These are phyloP conservation scores for Brassica rapa DNA, from an alignment of 345 rosid species.

Conservation along the genomic window DNA sequence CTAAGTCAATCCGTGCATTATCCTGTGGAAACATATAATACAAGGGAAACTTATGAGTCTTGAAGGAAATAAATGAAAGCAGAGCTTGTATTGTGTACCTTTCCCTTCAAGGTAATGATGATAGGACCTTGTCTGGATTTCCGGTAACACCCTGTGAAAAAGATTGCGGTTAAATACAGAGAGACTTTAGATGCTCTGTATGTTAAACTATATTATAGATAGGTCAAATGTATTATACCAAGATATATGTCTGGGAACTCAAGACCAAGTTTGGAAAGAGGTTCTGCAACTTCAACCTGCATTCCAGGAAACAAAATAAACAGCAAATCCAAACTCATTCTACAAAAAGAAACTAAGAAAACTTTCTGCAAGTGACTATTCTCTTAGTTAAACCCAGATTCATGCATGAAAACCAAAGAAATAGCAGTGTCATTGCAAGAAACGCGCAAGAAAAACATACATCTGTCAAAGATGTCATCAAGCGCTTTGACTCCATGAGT, in stretches of 20 bases:
- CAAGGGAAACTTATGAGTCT: neutral
- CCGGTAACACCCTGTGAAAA: constrained; percentile 66
- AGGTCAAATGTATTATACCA: constrained; percentile 48
- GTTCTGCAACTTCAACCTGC: constrained; percentile 86
- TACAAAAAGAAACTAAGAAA: neutral
- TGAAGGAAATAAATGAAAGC: neutral
- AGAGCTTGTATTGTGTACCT: constrained; percentile 50
- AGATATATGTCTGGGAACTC: constrained; percentile 85
- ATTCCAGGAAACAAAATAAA: constrained; percentile 10
- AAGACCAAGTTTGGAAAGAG: constrained; percentile 75
- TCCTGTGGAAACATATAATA: constrained; percentile 49
- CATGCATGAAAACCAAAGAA: neutral
- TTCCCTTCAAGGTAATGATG: constrained; percentile 63
- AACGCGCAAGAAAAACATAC: constrained; percentile 44
- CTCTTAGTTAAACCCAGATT: neutral
- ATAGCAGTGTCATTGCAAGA: neutral
- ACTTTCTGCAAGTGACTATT: neutral
- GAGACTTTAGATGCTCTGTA: neutral
- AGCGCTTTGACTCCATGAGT: constrained; percentile 51
- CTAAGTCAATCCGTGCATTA: constrained; percentile 53
- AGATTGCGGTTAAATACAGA: constrained; percentile 25
- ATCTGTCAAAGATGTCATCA: constrained; percentile 62
- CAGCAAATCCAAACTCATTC: constrained; percentile 2
- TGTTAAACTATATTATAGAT: neutral
- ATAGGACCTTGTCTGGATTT: constrained; percentile 75